Evolutionary conservation across 176 grass and related monocot species (phyloP), one percentile per base, ranked within the genome.

Genomic region (Ampelocalamus luodianensis): DNA sequence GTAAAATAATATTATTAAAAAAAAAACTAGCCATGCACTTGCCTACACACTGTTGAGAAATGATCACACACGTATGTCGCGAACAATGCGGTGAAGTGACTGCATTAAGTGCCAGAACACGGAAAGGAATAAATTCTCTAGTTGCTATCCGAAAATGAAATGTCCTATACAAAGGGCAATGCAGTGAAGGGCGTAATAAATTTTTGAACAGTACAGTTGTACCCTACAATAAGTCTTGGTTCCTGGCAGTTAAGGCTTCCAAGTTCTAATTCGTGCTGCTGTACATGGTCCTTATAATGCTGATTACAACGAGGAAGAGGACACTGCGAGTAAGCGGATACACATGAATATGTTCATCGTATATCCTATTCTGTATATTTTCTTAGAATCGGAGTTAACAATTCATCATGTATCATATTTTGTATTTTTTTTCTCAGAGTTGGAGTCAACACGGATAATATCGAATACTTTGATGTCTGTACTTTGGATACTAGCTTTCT

Each of bases 121-220:
- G 32, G 2, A 29, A 40, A 43, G 15, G 20, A 22, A 29, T 13
- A 39, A 74, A 38, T 65, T 26, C 43, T 70, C 49, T 71, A 9
- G 9, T 68, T 42, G 66, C 37, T 43, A 44, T 63, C 74, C 2
- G 81, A 88, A 63, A 84, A 70, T 4, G 75, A 83, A 22, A 63
- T 53, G 81, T 24, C 81, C 58, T 72, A 8, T 78, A 20, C 17
- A 12, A 29, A 55, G 23, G 86, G 86, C 79, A 71, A 53, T 4
- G 16, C 6, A 48, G 26, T 53, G 5, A 63, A 68, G 22, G 27
- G 12, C 13, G 69, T 42, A 4, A 39, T 65, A 39, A 72, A 44
- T 2, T 48, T 9, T 38, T 14, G 24, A 45, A 45, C 71, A 81
- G 78, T 68, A 50, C 26, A 23, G 13, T 40, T 5, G 45, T 6